Base-by-base conservation (phyloP, 2,329 filamentous ascomycete genomes). In the Xylariales sp. region DNA sequence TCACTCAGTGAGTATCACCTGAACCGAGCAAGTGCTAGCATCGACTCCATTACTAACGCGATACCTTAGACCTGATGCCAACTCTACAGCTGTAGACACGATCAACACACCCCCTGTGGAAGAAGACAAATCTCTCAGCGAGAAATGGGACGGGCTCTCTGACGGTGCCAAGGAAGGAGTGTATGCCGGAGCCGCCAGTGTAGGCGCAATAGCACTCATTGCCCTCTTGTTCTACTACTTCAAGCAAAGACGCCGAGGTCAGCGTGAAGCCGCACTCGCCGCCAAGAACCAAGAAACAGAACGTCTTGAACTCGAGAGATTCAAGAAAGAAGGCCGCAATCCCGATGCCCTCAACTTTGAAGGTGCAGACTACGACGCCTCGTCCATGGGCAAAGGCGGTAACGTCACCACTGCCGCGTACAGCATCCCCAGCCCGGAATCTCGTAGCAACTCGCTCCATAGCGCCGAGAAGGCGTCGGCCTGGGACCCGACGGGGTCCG, bases 111-210 rank as follows among this genome's bases (percentile, higher is more conserved):
- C 59, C 11, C 8, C 40, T 27, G 18, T 10, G 45, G 43, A 32
- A 46, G 37, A 54, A 53, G 29, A 34, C 12, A 65, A 70, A 53
- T 64, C 72, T 1, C 44, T 75, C 0, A 56, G 65, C 5, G 64
- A 82, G 18, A 80, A 78, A 51, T 83, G 73, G 67, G 61, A 69
- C 18, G 66, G 63, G 1, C 68, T 83, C 7, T 65, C 77, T 3
- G 46, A 62, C 1, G 59, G 58, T 6, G 63, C 73, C 48, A 80
- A 76, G 60, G 65, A 67, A 2, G 77, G 66, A 38, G 60, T 83
- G 32, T 80, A 78, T 48, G 70, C 66, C 3, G 64, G 62, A 10
- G 68, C 63, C 2, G 71, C 61, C n/a, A 67, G 61, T 24, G 66
- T 69, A 1, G 74, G 57, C n/a, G 59, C 52, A 8, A 25, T 61